Base-by-base conservation (phyloP, 176 grass and related monocot species). In the Eleusine coracana region DNA sequence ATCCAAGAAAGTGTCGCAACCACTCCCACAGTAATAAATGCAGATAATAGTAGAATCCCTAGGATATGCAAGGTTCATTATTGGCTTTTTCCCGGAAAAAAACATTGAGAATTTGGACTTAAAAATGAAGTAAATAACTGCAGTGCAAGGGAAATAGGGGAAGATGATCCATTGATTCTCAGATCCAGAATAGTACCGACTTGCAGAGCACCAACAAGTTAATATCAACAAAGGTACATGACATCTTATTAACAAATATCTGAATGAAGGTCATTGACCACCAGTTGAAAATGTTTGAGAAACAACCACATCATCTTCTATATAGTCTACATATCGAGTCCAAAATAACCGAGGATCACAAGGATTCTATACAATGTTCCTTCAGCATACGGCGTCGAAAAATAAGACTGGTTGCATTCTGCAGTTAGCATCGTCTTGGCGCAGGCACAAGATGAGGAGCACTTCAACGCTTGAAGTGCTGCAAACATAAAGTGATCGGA, bases 381-480 rank as follows among this genome's bases (percentile, higher is more conserved):
- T 49, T 86, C 77, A 37, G 27, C 46, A 8, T 21, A 18, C 10
- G 5, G n/a, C 23, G 66, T 71, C 11, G 1, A 6, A 71, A 55
- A 29, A 14, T 62, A 48, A 7, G 6, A 76, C 27, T n/a, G 36
- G 67, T 80, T 38, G 27, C 18, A 61, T 63, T 63, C 60, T 63
- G 60, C 51, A 10, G 68, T 51, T 14, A 73, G 20, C 20, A 61
- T 40, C 64, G 11, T 52, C 72, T 73, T 78, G 25, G 71, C 78
- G 58, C 20, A 38, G 3, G 0, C 3, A 0, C 46, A 36, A 31
- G 5, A 40, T 50, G 7, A 40, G n/a, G 2, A 38, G 17, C 5
- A 28, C 18, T 75, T 87, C 79, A 87, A 38, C 31, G 74, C 74
- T 63, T 93, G 84, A 93, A 93, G 5, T 71, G 77, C 91, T 93